Conservation (phyloP, 306 rosid genomes). For the Crataegus laevigata region DNA sequence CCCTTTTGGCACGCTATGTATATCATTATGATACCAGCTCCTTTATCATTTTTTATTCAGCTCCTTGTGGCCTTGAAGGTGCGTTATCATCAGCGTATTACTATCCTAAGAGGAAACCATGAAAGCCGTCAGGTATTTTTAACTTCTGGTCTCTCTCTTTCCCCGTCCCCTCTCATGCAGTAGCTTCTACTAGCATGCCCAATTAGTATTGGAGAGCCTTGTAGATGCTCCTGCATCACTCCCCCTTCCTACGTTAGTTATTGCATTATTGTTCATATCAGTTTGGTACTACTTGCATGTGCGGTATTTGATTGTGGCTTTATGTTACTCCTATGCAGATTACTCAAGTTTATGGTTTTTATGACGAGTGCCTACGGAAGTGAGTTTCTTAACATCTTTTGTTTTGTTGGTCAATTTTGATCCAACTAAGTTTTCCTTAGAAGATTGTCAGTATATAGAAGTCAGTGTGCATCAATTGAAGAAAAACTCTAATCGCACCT, state of each 20-base stretch:
- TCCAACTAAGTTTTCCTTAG: neutral
- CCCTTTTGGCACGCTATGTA: neutral
- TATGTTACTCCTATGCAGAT: constrained; percentile 52
- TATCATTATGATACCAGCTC: neutral
- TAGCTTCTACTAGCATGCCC: no score
- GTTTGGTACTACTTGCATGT: neutral
- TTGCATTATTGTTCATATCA: neutral
- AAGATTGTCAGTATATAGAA: neutral
- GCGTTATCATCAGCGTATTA: constrained; percentile 82
- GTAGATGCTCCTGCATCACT: no score
- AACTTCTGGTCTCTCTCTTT: neutral
- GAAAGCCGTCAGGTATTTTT: constrained; percentile 93
- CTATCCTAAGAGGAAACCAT: constrained; percentile 95
- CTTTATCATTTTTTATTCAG: constrained; percentile 35
- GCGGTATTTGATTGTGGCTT: constrained; percentile 15
- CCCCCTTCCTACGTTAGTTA: neutral
- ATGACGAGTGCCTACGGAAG: constrained; percentile 94
- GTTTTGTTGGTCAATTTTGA: neutral
- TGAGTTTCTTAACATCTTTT: constrained; percentile 36
- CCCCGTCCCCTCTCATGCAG: neutral
- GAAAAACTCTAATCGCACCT: neutral
- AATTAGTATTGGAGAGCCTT: no score
- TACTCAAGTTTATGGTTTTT: constrained; percentile 95
- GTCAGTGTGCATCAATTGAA: neutral
- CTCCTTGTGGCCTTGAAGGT: constrained; percentile 94